Conservation (phyloP, 371 early-diverging fungal species). For the Ordospora colligata region DNA sequence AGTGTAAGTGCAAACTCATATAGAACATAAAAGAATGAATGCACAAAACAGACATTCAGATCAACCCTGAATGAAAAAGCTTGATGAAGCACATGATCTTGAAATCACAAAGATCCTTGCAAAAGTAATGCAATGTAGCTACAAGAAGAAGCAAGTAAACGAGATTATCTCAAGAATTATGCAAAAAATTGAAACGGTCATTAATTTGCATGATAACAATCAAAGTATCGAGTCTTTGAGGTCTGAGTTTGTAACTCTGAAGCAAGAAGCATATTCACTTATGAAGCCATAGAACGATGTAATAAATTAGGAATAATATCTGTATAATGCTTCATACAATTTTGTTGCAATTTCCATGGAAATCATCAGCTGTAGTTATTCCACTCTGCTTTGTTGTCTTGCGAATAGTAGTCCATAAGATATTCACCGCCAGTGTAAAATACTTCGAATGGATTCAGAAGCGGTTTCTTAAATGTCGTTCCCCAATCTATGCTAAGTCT, state of each 20-base stretch:
- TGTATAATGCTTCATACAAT: not conserved
- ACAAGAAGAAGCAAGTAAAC: constrained; percentile 36
- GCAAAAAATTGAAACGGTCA: constrained; percentile 6
- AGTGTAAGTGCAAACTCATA: too few species aligned
- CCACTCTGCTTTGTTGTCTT: constrained; percentile 51
- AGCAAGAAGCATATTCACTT: constrained; percentile 5
- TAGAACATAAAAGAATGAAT: too few species aligned
- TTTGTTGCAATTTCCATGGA: too few species aligned
- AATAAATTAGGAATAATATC: not conserved
- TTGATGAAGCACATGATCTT: not conserved
- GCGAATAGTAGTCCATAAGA: constrained; percentile 59
- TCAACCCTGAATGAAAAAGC: not conserved
- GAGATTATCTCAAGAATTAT: constrained; percentile 30
- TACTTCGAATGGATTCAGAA: constrained; percentile 89
- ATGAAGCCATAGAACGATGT: not conserved
- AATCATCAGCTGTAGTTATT: constrained; percentile 45
- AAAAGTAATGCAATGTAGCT: constrained; percentile 44
- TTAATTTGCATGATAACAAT: not conserved
- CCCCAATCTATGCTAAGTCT: constrained; percentile 98
- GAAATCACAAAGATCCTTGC: constrained; percentile 47
- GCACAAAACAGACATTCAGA: too few species aligned
- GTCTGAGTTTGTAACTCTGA: constrained; percentile 8
- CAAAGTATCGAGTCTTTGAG: not conserved
- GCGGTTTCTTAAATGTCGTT: constrained; percentile 78
- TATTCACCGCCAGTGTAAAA: constrained; percentile 64